A percentile compares a stretch with the other conserved stretches of the same genome.
phyloP scores from a whole-genome alignment of 1,139 yeast species.

The Saccharomycopsis hybrid region DNA sequence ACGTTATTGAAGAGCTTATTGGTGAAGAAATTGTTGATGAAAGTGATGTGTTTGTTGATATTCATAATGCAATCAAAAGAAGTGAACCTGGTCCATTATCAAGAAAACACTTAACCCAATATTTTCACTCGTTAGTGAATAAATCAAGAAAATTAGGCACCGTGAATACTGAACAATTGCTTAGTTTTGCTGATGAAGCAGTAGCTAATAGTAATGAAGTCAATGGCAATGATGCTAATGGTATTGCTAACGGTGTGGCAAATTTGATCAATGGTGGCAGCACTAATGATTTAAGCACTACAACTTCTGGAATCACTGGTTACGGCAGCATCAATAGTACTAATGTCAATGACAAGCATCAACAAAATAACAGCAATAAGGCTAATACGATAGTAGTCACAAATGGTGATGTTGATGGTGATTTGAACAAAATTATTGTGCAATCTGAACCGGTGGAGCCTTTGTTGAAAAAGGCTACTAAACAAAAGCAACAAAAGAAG shows the following conservation, averaged over 20 bases:
- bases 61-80: conserved; percentile 79
- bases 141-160: not conserved
- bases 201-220: not conserved
- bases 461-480: not conserved
- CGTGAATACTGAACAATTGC: not conserved
- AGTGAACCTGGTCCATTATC: conserved; percentile 80
- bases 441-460: conserved; percentile 9
- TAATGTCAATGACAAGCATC: not conserved
- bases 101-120: conserved; percentile 62
- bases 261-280: not conserved
- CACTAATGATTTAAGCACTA: not conserved
- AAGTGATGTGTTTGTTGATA: conserved; percentile 90
- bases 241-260: not conserved
- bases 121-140: conserved; percentile 46
- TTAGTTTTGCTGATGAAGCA: not conserved
- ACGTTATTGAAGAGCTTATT: conserved; percentile 92
- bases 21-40: conserved; percentile 98
- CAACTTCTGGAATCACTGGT: not conserved
- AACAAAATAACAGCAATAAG: too few relatives aligned
- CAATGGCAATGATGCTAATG: not conserved
- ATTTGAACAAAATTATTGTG: conserved; percentile 1
- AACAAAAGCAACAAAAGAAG: not conserved
- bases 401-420: not conserved
- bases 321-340: conserved; percentile 3
- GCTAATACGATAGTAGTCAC: too few relatives aligned